These are phyloP conservation scores for Bryoglossum gracile DNA, from an alignment of 495 filamentous ascomycete genomes.

Conservation along the genomic window DNA sequence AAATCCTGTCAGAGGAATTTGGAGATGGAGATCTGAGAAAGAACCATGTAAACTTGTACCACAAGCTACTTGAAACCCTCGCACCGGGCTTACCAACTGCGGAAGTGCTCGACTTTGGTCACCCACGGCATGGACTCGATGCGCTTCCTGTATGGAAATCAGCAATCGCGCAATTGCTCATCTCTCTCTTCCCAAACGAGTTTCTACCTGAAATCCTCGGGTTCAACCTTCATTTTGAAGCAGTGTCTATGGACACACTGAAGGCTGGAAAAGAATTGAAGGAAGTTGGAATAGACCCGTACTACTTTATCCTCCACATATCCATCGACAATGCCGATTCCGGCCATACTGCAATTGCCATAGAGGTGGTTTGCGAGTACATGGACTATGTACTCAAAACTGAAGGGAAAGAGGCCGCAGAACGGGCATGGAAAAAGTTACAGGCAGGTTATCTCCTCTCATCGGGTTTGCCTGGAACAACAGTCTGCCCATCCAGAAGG, in stretches of 20 bases:
- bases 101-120: background rate
- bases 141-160: background rate
- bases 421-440: background rate
- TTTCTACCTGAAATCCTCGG: background rate
- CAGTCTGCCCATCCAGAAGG: background rate
- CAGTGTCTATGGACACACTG: background rate
- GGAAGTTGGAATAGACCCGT: background rate
- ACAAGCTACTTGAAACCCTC: background rate
- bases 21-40: background rate
- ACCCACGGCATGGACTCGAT: background rate
- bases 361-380: background rate
- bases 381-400: background rate
- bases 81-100: background rate
- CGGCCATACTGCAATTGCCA: background rate
- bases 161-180: background rate
- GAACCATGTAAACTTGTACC: background rate
- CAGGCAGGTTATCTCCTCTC: background rate
- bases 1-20: background rate
- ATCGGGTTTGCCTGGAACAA: background rate
- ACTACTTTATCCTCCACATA: background rate
- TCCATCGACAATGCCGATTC: background rate
- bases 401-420: background rate
- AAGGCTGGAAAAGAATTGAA: background rate
- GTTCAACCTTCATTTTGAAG: background rate
- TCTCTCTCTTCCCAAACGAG: background rate